Conservation (phyloP, 1,284 basidiomycete genomes). For the Apiotrichum mycotoxinovorans region DNA sequence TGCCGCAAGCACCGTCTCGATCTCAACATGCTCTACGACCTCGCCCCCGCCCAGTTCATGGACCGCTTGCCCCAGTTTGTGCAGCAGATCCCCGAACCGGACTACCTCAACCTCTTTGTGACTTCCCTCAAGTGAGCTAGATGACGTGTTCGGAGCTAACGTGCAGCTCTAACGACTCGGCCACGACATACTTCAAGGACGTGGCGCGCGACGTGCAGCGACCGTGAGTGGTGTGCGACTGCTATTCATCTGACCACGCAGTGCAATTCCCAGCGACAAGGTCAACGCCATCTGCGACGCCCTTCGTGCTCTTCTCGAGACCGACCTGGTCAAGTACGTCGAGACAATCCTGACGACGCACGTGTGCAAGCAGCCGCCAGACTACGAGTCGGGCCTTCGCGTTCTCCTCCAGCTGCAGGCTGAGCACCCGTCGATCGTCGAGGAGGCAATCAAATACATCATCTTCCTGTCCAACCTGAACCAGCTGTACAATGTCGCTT, state of each 20-base stretch:
- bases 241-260: neutral
- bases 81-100: constrained; percentile 80
- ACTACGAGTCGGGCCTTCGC: constrained; percentile 78
- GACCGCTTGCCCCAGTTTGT: constrained; percentile 64
- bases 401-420: constrained; percentile 76
- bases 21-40: constrained; percentile 79
- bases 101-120: constrained; percentile 90
- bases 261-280: constrained; percentile 40
- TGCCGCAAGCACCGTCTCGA: constrained; percentile 94
- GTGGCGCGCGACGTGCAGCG: constrained; percentile 21
- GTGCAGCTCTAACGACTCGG: constrained; percentile 25
- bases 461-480: constrained; percentile 97
- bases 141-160: constrained; percentile 3
- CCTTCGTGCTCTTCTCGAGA: constrained; percentile 69
- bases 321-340: constrained; percentile 72
- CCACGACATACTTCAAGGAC: constrained; percentile 30
- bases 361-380: constrained; percentile 85
- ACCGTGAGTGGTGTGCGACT: constrained; percentile 11
- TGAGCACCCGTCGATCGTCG: constrained; percentile 69
- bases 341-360: constrained; percentile 90
- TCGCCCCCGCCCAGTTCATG: constrained; percentile 68
- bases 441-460: constrained; percentile 96
- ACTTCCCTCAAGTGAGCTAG: constrained; percentile 70
- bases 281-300: constrained; percentile 75
- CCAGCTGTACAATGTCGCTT: constrained; percentile 83